These are phyloP conservation scores for Cercophora newfieldiana DNA, from an alignment of 495 filamentous ascomycete genomes.

Conservation along the genomic window DNA sequence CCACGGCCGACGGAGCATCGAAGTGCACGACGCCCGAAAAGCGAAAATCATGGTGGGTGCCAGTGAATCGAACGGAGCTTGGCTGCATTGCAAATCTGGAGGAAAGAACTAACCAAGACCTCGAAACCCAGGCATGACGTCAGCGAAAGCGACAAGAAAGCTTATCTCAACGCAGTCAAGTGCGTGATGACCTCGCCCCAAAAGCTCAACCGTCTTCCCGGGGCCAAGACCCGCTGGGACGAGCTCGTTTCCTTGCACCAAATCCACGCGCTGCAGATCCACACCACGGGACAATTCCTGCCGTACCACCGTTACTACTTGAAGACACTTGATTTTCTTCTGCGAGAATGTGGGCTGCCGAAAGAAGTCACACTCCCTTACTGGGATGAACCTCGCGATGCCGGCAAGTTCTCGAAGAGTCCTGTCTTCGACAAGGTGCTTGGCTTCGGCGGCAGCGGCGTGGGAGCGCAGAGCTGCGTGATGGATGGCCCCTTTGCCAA, in stretches of 20 bases:
- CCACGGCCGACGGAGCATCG: neutral
- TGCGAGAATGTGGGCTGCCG: slow-evolving; percentile 50
- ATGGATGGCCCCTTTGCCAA: slow-evolving; percentile 46
- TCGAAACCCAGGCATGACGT: neutral
- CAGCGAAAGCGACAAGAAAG: slow-evolving; percentile 1
- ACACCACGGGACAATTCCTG: slow-evolving; percentile 39
- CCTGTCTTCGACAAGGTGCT: slow-evolving; percentile 34
- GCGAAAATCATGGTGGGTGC: neutral
- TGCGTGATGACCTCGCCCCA: slow-evolving; percentile 9
- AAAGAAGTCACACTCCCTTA: slow-evolving; percentile 37
- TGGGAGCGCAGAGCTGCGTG: slow-evolving; percentile 35
- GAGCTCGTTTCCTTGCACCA: slow-evolving; percentile 39
- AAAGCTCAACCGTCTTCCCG: slow-evolving; percentile 20
- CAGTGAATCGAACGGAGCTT: no score
- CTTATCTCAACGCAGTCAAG: neutral
- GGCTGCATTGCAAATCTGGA: neutral
- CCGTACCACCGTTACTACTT: slow-evolving; percentile 55
- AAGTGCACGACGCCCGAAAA: neutral
- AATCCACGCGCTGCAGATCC: slow-evolving; percentile 38
- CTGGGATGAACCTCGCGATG: slow-evolving; percentile 49
- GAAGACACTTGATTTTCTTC: slow-evolving; percentile 42
- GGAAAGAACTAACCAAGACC: neutral
- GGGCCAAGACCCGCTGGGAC: slow-evolving; percentile 43
- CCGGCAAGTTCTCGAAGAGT: slow-evolving; percentile 36
- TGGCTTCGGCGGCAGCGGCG: slow-evolving; percentile 49